Evolutionary conservation across 768 basidiomycete genomes (phyloP).

Genomic region (Phlebiopsis flavidoalba): DNA sequence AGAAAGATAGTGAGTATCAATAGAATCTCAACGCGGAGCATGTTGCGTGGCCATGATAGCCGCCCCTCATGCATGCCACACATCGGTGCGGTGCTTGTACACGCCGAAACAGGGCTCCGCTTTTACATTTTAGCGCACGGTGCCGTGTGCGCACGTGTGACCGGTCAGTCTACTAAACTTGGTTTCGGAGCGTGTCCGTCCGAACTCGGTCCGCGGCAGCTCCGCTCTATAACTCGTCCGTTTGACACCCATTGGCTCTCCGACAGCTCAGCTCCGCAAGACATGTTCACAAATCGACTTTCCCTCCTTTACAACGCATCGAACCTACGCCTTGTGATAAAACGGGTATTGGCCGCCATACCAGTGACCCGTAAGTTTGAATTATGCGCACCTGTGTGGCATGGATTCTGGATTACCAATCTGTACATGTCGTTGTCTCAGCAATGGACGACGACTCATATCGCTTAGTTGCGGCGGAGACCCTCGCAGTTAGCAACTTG

Average conservation of each 20-base stretch:
- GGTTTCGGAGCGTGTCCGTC: too few relatives aligned
- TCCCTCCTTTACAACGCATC: background rate
- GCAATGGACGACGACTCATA: constrained; percentile 81
- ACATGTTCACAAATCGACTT: background rate
- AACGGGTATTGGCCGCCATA: constrained; percentile 47
- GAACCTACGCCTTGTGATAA: too few relatives aligned
- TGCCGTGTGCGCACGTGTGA: background rate
- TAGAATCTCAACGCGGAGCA: too few relatives aligned
- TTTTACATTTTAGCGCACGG: background rate
- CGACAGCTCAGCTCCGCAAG: constrained; percentile 9
- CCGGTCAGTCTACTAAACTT: background rate
- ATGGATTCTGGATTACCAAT: background rate
- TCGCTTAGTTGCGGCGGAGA: constrained; percentile 76
- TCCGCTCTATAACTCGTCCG: constrained; percentile 17
- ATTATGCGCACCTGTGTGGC: background rate
- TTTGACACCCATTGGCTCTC: constrained; percentile 1
- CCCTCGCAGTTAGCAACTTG: constrained; percentile 64
- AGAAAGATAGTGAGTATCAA: background rate
- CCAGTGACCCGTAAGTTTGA: constrained; percentile 45
- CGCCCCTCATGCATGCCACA: constrained; percentile 1
- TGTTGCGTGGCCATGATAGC: background rate
- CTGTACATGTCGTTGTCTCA: constrained; percentile 19
- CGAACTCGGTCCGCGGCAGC: constrained; percentile 11
- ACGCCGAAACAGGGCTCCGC: background rate
- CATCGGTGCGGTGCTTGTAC: constrained; percentile 9